These are phyloP conservation scores for Mycena vitilis DNA, from an alignment of 768 basidiomycete genomes.

Conservation along the genomic window DNA sequence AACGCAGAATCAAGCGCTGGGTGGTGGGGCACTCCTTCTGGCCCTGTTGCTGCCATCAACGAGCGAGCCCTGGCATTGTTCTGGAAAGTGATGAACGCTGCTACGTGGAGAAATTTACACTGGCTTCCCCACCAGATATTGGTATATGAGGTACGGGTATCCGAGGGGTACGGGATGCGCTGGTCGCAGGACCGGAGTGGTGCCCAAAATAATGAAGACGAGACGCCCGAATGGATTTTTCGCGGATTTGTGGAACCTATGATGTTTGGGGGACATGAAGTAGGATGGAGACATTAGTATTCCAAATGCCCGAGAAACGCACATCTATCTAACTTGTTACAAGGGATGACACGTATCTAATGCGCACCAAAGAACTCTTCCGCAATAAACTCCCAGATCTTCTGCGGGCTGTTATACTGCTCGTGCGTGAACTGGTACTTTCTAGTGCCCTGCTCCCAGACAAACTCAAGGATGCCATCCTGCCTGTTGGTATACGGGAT, in stretches of 20 bases:
- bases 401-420: conserved; percentile 29
- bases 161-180: conserved; percentile 75
- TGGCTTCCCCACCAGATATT: conserved; percentile 72
- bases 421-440: conserved; percentile 34
- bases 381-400: conserved; percentile 34
- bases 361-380: conserved; percentile 27
- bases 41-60: conserved; percentile 65
- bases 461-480: conserved; percentile 31
- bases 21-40: conserved; percentile 72
- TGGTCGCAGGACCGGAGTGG: conserved; percentile 65
- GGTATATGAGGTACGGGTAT: conserved; percentile 70
- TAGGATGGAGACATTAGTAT: conserved; percentile 66
- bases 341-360: not conserved
- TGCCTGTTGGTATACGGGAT: conserved; percentile 21
- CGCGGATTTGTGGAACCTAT: conserved; percentile 76
- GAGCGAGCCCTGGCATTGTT: conserved; percentile 63
- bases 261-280: conserved; percentile 75
- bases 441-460: conserved; percentile 26
- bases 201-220: conserved; percentile 29
- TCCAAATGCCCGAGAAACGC: too few species aligned
- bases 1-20: conserved; percentile 44
- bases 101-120: conserved; percentile 74
- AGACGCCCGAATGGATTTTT: conserved; percentile 60
- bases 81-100: conserved; percentile 61
- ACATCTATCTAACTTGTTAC: not conserved